Base-by-base conservation (phyloP, 2,329 filamentous ascomycete genomes). In the Onygenales sp. region DNA sequence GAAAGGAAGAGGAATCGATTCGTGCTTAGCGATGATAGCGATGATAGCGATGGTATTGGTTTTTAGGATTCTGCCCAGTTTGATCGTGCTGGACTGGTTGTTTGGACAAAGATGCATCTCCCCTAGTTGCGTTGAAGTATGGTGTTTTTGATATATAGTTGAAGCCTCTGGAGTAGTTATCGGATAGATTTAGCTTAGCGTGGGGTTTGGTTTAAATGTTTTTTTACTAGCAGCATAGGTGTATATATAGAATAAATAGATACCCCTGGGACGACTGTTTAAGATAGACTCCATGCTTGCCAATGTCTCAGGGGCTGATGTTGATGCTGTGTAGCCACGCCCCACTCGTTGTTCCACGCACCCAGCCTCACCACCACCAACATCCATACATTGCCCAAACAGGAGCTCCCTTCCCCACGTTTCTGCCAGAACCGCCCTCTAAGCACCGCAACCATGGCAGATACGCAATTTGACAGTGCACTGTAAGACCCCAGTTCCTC, bases 401-500 rank as follows among this genome's bases (percentile, higher is more conserved):
- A 42, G 17, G n/a, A 10, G 27, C 36, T 49, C 34, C 31, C 36
- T 31, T n/a, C 47, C 10, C 36, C 47, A 27, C 21, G 47, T 40
- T 39, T 42, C 21, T 49, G 36, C 36, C 47, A 42, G 27, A 27
- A 14, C 34, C 6, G n/a, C 36, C 21, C 33, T 51, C 54, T 52
- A 46, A 49, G 48, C 49, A 49, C 50, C 32, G 31, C 60, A 62
- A 67, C 53, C 59, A 73, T 73, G 70, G 70, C 69, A 45, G 74
- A 77, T 60, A 67, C 69, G 59, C 74, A 77, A 65, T 76, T 76
- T 58, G 74, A 77, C 59, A 76, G 74, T 58, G 74, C 74, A 51
- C 69, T 77, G 74, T 77, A 67, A 69, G 71, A 68, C 36, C 33
- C 46, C 34, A 44, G 36, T 17, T 52, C 33, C 40, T 13, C 51